Evolutionary conservation across 2,329 filamentous ascomycete genomes (phyloP), one percentile per base, ranked within the genome.

Genomic region (Nannizzia gypsea): DNA sequence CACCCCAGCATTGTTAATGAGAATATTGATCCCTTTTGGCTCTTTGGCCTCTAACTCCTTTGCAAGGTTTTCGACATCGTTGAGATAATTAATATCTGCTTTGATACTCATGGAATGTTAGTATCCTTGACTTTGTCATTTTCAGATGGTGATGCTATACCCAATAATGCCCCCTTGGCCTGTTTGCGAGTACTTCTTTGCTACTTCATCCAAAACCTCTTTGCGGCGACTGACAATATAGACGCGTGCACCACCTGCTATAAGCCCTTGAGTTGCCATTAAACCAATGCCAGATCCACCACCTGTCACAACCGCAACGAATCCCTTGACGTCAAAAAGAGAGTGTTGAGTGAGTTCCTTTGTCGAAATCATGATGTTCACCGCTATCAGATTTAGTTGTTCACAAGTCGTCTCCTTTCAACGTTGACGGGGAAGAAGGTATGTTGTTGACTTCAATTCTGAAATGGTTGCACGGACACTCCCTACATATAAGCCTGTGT

Each of bases 21-120:
- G 64, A 48, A 83, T 66, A 60, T 83, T 78, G 31, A 83, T 77
- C 3, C 80, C 80, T 6, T 77, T 75, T 1, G 76, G 70, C 64
- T 83, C 80, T 61, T 77, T 77, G 60, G 78, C 76, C 66, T 76
- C 72, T 62, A 82, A 74, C 67, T 81, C 76, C 63, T 78, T 75
- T 56, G 77, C 77, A 6, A 80, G 69, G 8, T 70, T 70, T 62
- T 74, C 71, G 22, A 79, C 72, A 48, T 80, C 79, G 31, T 36
- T 36, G 31, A 11, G 31, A 36, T 36, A 8, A 42, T 42, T 78
- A 40, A 80, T 74, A 63, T 82, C 79, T 61, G 76, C 74, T 22
- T 71, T 68, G 20, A 77, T 63, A 28, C 71, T 72, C 50, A 63
- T 28, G 1, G 2, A 64, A 59, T 2, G 55, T 6, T 46, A 22